Evolutionary conservation across 352 stramenopile species (phyloP).

Genomic region (Phytophthora aleatoria): DNA sequence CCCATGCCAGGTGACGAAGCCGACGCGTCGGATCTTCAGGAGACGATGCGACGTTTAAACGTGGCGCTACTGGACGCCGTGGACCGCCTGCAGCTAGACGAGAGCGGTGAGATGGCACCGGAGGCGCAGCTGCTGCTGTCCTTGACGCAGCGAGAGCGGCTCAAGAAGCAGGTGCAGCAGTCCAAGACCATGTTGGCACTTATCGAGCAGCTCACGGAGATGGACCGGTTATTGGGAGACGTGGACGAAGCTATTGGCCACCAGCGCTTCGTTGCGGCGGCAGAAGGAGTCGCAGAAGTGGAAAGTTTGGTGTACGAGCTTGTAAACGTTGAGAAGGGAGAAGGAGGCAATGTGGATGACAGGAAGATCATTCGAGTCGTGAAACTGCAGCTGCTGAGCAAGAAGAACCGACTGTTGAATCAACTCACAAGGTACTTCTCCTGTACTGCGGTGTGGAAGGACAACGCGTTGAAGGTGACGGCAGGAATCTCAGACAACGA

Average conservation of each 20-base stretch:
- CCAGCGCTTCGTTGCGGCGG: slow-evolving; percentile 51
- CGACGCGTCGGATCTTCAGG: slow-evolving; percentile 51
- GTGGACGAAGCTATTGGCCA: slow-evolving; percentile 54
- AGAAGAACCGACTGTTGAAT: slow-evolving; percentile 57
- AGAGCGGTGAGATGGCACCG: slow-evolving; percentile 30
- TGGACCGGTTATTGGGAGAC: slow-evolving; percentile 55
- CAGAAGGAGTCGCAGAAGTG: slow-evolving; percentile 42
- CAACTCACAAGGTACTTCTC: slow-evolving; percentile 54
- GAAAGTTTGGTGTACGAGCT: slow-evolving; percentile 46
- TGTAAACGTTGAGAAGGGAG: slow-evolving; percentile 6
- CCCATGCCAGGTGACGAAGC: slow-evolving; percentile 7
- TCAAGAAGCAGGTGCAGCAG: slow-evolving; percentile 68
- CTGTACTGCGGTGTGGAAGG: slow-evolving; percentile 47
- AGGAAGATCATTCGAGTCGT: slow-evolving; percentile 48
- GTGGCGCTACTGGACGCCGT: slow-evolving; percentile 52
- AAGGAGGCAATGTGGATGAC: slow-evolving; percentile 12
- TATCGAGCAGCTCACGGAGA: slow-evolving; percentile 71
- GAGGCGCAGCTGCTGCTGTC: slow-evolving; percentile 55
- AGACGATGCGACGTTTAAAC: slow-evolving; percentile 51
- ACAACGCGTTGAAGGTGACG: slow-evolving; percentile 43
- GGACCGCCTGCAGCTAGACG: slow-evolving; percentile 53
- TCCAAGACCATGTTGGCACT: slow-evolving; percentile 63
- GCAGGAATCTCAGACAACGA: slow-evolving; percentile 6
- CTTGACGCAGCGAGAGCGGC: slow-evolving; percentile 58
- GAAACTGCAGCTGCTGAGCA: slow-evolving; percentile 52